Conservation (phyloP, 208 protist species). For the Trypanosoma vivax region DNA sequence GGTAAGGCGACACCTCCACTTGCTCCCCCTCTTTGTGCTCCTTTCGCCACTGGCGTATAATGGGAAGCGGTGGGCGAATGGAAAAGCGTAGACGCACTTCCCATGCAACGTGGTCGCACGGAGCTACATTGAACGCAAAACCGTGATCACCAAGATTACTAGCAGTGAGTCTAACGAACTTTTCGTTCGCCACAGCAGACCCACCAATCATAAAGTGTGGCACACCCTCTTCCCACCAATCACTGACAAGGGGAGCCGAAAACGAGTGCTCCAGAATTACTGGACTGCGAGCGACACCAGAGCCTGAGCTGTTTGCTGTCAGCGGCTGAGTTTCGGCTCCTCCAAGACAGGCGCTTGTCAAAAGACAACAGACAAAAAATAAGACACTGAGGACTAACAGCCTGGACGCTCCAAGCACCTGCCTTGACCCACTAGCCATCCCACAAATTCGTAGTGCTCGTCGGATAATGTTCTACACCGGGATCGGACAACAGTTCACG, state of each 20-base stretch:
- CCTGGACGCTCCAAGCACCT: too few relatives aligned
- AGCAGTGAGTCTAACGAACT: slow-evolving; percentile 72
- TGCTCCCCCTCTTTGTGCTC: background rate
- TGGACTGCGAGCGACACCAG: slow-evolving; percentile 47
- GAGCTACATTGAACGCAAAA: slow-evolving; percentile 77
- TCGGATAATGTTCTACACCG: too few relatives aligned
- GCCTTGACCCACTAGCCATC: too few relatives aligned
- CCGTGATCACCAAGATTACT: slow-evolving; percentile 64
- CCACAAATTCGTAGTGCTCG: too few relatives aligned
- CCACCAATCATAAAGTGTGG: slow-evolving; percentile 85
- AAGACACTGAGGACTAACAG: too few relatives aligned
- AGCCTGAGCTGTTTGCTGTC: too few relatives aligned
- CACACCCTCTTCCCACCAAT: slow-evolving; percentile 87
- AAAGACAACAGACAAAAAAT: too few relatives aligned
- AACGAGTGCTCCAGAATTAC: slow-evolving; percentile 77
- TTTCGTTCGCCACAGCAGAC: slow-evolving; percentile 64
- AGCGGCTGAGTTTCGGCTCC: too few relatives aligned
- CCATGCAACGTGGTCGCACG: slow-evolving; percentile 69
- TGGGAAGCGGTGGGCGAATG: slow-evolving; percentile 46
- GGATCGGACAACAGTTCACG: too few relatives aligned
- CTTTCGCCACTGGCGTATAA: slow-evolving; percentile 8
- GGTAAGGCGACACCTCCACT: slow-evolving; percentile 23
- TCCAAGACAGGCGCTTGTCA: too few relatives aligned
- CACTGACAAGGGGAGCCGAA: slow-evolving; percentile 55
- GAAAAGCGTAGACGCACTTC: slow-evolving; percentile 66